Base-by-base conservation (phyloP, 306 rosid species). In the Trifolium subterraneum region DNA sequence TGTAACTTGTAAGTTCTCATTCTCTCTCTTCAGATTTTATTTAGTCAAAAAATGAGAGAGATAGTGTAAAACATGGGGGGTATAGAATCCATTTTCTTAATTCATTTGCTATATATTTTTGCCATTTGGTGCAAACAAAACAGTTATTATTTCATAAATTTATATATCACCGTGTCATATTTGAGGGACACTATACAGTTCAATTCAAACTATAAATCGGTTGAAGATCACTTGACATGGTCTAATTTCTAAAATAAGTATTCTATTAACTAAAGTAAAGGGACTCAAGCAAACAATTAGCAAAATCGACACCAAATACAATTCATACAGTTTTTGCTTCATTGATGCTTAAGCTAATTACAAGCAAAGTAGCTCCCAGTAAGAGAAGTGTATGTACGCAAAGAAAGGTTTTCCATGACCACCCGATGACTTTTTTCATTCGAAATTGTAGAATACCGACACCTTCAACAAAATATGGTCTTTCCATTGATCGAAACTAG, bases 401-500 rank as follows among this genome's bases (percentile, higher is more conserved):
- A 35, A 61, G 8, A 61, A 29, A 14, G 16, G 36, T 31, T 18
- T 36, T 63, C 31, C 50, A 38, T 5, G 50, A 64, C 50, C 31
- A 38, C 36, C 19, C 50, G 10, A 23, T 6, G 9, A 5, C 50
- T 36, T 36, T 36, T 45, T 20, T 23, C 55, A 66, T 27, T 14
- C 20, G 20, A 42, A 41, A 13, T 27, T 42, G 54, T 42, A 2
- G 12, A 42, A 66, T 22, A 15, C 7, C 1, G 36, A 22, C 12
- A 42, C 35, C 71, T 66, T 66, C 20, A 42, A 42, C 71, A 66
- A 41, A 66, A 66, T 42, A 41, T 66, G 71, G 55, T 20, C 38
- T 23, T 66, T 66, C 71, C 71, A 66, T 42, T 66, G 55, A 42
- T 19, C 2, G 14, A 66, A 11, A 23, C 55, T 6, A 14, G 71